Conservation (phyloP, 2,329 filamentous ascomycete species). For the Drechslerella coelobrocha region DNA sequence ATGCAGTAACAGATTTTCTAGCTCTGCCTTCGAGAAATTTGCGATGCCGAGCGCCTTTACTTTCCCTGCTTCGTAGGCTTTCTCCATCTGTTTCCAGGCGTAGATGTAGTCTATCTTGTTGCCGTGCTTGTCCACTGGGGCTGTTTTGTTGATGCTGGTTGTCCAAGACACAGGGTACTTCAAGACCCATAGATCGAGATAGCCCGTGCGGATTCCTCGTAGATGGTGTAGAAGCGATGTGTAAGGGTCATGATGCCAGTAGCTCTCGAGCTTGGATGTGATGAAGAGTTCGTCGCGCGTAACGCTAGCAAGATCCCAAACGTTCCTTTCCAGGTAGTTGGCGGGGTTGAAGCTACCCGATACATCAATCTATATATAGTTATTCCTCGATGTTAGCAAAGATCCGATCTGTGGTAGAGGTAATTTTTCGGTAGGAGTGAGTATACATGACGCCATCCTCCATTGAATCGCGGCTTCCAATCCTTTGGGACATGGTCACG, state of each 20-base stretch:
- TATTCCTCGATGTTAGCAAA: not conserved
- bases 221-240: conserved; percentile 23
- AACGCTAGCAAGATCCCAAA: conserved; percentile 28
- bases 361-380: conserved; percentile 24
- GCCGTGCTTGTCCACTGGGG: conserved; percentile 13
- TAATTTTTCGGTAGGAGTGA: no score
- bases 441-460: conserved; percentile 25
- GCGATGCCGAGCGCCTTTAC: conserved; percentile 30
- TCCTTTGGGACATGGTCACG: conserved; percentile 14
- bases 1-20: conserved; percentile 23
- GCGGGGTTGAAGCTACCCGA: conserved; percentile 14
- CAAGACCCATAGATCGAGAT: conserved; percentile 39
- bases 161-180: conserved; percentile 32
- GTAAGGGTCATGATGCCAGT: conserved; percentile 28
- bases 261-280: conserved; percentile 34
- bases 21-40: conserved; percentile 36
- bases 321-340: conserved; percentile 4
- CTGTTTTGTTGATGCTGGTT: not conserved
- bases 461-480: conserved; percentile 11
- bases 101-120: conserved; percentile 31
- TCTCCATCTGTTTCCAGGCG: conserved; percentile 46
- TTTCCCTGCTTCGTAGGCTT: conserved; percentile 30
- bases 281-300: conserved; percentile 34
- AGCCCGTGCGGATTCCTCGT: conserved; percentile 28
- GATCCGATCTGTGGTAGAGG: not conserved